A percentile compares a stretch with the other conserved stretches of the same genome.
Conservation (phyloP, 805 yeast genomes). For the Candida pini region DNA sequence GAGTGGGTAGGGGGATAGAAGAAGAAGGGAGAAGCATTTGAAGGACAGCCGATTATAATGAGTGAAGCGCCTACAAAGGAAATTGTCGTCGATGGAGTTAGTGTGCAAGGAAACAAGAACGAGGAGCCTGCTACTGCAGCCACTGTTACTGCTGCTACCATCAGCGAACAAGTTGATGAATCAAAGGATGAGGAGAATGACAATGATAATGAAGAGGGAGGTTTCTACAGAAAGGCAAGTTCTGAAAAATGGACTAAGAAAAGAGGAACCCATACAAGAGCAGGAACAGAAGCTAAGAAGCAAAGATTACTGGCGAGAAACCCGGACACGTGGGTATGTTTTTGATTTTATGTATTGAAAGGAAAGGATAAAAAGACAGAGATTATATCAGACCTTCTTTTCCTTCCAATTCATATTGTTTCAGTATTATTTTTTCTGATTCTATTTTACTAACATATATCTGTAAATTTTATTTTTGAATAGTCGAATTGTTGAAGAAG, state of each 20-base stretch:
- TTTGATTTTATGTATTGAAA: too few species aligned
- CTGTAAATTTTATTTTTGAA: slow-evolving; percentile 1
- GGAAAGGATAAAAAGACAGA: background rate
- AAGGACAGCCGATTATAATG: too few species aligned
- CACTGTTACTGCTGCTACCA: too few species aligned
- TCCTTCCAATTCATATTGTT: background rate
- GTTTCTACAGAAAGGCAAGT: slow-evolving; percentile 4
- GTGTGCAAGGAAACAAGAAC: too few species aligned
- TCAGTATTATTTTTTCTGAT: background rate
- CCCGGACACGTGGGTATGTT: slow-evolving; percentile 57
- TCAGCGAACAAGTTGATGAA: too few species aligned
- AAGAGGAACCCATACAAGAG: slow-evolving; percentile 23
- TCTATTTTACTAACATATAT: background rate
- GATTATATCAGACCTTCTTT: background rate
- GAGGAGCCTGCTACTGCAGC: too few species aligned
- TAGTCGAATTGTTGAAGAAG: slow-evolving; percentile 48
- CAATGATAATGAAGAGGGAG: slow-evolving; percentile 4
- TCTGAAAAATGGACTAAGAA: slow-evolving; percentile 20
- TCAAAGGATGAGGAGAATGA: too few species aligned
- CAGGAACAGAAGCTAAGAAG: slow-evolving; percentile 24
- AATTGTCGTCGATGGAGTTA: too few species aligned
- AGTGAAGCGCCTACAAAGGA: too few species aligned
- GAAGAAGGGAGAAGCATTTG: too few species aligned
- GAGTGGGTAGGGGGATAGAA: too few species aligned
- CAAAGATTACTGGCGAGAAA: slow-evolving; percentile 23